Base-by-base conservation (phyloP, 345 rosid genomes). In the Sisymbrium altissimum region DNA sequence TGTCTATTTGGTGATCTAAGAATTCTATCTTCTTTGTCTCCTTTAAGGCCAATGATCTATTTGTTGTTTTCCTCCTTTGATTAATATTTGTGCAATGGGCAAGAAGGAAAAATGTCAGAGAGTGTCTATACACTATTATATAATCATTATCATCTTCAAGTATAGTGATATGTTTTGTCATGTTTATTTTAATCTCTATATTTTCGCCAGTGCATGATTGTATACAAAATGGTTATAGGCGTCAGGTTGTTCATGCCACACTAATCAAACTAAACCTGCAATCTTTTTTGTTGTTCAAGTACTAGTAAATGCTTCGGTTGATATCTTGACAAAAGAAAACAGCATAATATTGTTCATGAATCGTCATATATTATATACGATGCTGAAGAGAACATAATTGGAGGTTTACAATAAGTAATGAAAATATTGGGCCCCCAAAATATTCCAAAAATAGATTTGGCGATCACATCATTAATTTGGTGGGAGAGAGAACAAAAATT, bases 371-470 rank as follows among this genome's bases (percentile, higher is more conserved):
- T 63, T 53, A 8, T 33, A 33, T 33, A 44, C 54, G 71, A 73
- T 73, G 77, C 71, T 46, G 67, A 48, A 74, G 78, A 74, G 13
- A 61, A 66, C 66, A 58, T 0, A 59, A 58, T 66, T 74, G 67
- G 67, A 44, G 72, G 78, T 60, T 66, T 66, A 57, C 35, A 66
- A 66, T 66, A 36, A 66, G 53, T 27, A 15, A 50, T 58, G 67
- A 58, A 59, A 45, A 66, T 18, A 48, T 18, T 19, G 73, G 72
- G 60, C 3, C 61, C 77, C 78, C 13, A 58, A 74, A 48, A 74
- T 74, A 74, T 66, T 74, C 78, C 67, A 58, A 39, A 74, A 46
- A 66, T 59, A 66, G 72, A 74, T 74, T 66, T 74, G 73, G 53
- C 23, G 25, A 57, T 57, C 66, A 74, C 78, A 57, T 74, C 72